A percentile compares a stretch with the other conserved stretches of the same genome.
Evolutionary conservation across 208 protist genomes (phyloP).

Genomic region (Crithidia expoeki): DNA sequence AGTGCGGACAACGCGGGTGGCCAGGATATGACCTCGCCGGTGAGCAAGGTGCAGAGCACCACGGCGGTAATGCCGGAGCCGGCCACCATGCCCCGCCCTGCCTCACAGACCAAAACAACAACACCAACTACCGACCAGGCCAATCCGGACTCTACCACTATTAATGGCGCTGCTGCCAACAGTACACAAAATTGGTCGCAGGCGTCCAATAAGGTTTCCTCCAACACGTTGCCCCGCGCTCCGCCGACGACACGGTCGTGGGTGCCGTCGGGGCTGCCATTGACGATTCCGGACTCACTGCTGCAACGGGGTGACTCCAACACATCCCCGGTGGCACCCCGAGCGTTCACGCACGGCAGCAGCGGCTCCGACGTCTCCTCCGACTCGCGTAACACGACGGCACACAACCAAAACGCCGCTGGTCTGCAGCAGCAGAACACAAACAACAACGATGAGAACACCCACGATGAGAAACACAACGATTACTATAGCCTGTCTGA

Average conservation of each 20-base stretch:
- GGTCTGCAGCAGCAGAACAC: not conserved
- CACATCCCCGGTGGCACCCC: not conserved
- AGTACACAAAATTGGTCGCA: not conserved
- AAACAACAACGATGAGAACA: not conserved
- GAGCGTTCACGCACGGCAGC: not conserved
- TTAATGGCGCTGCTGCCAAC: not conserved
- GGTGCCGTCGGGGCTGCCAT: not conserved
- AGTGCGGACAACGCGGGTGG: not conserved
- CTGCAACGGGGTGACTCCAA: not conserved
- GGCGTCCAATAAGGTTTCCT: not conserved
- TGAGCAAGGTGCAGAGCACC: not conserved
- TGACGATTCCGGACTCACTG: not conserved
- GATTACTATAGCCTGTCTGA: constrained; percentile 15
- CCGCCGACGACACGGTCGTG: constrained; percentile 5
- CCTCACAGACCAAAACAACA: not conserved
- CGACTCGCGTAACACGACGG: constrained; percentile 16
- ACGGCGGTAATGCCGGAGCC: constrained; percentile 15
- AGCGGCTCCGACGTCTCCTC: constrained; percentile 6
- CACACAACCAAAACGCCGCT: constrained; percentile 9
- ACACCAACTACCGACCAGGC: not conserved
- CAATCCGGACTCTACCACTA: not conserved
- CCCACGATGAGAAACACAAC: not conserved
- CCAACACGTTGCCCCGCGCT: not conserved
- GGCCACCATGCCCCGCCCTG: constrained; percentile 22
- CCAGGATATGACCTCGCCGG: not conserved